A percentile compares a stretch with the other conserved stretches of the same genome.
These are phyloP conservation scores for Domatiomyces catenatus DNA, from an alignment of 2,329 filamentous ascomycete species.

Conservation along the genomic window DNA sequence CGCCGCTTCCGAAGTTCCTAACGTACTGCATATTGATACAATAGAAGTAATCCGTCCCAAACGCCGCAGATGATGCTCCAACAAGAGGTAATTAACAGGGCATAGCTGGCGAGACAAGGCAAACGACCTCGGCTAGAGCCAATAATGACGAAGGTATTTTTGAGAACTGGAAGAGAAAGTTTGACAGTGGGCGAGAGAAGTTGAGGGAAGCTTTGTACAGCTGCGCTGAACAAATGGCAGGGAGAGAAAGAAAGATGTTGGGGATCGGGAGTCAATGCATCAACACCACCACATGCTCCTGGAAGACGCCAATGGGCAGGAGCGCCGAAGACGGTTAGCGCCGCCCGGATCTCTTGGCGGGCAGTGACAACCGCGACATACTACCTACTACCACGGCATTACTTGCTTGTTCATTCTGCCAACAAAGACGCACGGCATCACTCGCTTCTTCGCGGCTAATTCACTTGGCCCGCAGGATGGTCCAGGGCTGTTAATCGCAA, in stretches of 20 bases:
- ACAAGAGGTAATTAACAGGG: neutral
- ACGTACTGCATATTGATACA: conserved; percentile 75
- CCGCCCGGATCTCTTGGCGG: neutral
- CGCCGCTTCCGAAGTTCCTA: conserved; percentile 80
- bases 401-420: too few species aligned
- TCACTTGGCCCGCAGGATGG: neutral
- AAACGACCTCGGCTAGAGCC: neutral
- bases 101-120: neutral
- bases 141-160: neutral
- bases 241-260: conserved; percentile 6
- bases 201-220: neutral
- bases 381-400: too few species aligned
- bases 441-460: too few species aligned
- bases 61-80: neutral
- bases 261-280: conserved; percentile 3
- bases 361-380: too few species aligned
- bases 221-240: neutral
- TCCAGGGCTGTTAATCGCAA: neutral
- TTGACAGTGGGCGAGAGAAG: neutral
- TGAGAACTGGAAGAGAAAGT: neutral
- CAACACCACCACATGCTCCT: neutral
- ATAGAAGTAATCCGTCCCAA: neutral
- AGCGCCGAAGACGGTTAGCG: neutral
- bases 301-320: neutral
- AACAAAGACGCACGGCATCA: too few species aligned